Base-by-base conservation (phyloP, 1,284 basidiomycete genomes). In the Coniophora puteana region DNA sequence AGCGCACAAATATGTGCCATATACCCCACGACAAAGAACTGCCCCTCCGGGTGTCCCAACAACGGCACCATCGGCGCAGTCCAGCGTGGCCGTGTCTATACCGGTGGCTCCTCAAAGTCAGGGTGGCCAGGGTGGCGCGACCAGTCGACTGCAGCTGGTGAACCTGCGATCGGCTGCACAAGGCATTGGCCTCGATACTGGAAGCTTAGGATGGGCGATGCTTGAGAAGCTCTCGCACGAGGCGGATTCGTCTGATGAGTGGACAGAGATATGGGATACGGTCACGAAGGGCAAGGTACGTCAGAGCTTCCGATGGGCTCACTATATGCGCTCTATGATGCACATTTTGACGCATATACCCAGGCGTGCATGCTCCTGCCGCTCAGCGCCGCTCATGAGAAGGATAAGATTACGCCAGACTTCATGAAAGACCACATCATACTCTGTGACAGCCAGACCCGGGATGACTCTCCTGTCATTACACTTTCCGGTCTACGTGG, bases 401-500 rank as follows among this genome's bases (percentile, higher is more conserved):
- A 70, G 23, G 74, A 78, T 13, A 63, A 64, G 46, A 76, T 92
- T 48, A 89, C 82, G 0, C 68, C 80, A 1, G 89, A 87, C 14
- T 82, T 88, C 44, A 66, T 93, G 25, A 80, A 78, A 54, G 89
- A 92, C 52, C 91, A 93, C 57, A 62, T 93, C 43, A 68, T 79
- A 18, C 72, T 89, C 34, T 79, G 68, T 52, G 76, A 83, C 48
- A 66, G 65, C 10, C 53, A 68, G 1, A 68, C 71, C 8, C 59
- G 65, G 35, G 69, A 65, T 43, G 61, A 66, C 41, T 61, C 69
- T 16, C 71, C 78, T 25, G 62, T 90, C 11, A 72, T 92, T 5
- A 91, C 89, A 0, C 67, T 92, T 21, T 92, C 89, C 2, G 92
- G 91, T 8, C 64, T 94, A 16, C 70, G 91, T 28, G 90, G 89